Evolutionary conservation across 2,329 filamentous ascomycete species (phyloP).

Genomic region (Fusarium chlamydosporum): DNA sequence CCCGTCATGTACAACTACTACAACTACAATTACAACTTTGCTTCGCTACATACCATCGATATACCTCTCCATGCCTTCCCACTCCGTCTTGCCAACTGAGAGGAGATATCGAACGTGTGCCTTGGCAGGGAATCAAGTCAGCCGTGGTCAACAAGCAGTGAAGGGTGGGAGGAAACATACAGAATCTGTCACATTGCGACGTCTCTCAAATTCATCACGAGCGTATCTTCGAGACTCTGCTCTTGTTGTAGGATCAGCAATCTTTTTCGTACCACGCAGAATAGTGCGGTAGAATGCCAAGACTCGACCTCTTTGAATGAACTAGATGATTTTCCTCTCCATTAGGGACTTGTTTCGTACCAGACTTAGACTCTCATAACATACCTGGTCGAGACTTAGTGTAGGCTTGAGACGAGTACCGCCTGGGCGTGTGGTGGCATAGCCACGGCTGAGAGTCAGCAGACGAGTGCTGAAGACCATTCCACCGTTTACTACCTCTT

Average conservation of each 20-base stretch:
- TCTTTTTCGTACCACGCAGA: slow-evolving; percentile 67
- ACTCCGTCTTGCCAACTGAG: slow-evolving; percentile 75
- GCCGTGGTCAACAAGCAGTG: background rate
- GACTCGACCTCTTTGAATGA: slow-evolving; percentile 69
- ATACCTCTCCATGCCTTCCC: slow-evolving; percentile 71
- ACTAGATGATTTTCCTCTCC: slow-evolving; percentile 57
- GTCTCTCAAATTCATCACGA: slow-evolving; percentile 72
- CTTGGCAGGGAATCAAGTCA: slow-evolving; percentile 53
- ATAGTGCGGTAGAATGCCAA: slow-evolving; percentile 71
- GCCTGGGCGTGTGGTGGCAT: slow-evolving; percentile 54
- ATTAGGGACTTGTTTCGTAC: slow-evolving; percentile 24
- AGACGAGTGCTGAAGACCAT: slow-evolving; percentile 50
- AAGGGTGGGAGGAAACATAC: slow-evolving; percentile 57
- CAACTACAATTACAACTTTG: slow-evolving; percentile 46
- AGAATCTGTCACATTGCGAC: slow-evolving; percentile 68
- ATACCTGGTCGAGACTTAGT: slow-evolving; percentile 72
- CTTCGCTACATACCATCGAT: slow-evolving; percentile 56
- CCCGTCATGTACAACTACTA: slow-evolving; percentile 52
- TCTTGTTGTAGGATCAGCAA: slow-evolving; percentile 65
- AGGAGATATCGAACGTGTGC: slow-evolving; percentile 73
- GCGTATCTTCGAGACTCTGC: slow-evolving; percentile 70
- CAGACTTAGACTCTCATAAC: background rate
- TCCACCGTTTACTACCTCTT: slow-evolving; percentile 44
- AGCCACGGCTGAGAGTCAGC: slow-evolving; percentile 53
- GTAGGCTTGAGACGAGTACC: slow-evolving; percentile 55